Percentiles rank a stretch among this genome's conserved stretches.
These are phyloP conservation scores for Colletotrichum plurivorum DNA, from an alignment of 2,329 filamentous ascomycete species.

Conservation along the genomic window DNA sequence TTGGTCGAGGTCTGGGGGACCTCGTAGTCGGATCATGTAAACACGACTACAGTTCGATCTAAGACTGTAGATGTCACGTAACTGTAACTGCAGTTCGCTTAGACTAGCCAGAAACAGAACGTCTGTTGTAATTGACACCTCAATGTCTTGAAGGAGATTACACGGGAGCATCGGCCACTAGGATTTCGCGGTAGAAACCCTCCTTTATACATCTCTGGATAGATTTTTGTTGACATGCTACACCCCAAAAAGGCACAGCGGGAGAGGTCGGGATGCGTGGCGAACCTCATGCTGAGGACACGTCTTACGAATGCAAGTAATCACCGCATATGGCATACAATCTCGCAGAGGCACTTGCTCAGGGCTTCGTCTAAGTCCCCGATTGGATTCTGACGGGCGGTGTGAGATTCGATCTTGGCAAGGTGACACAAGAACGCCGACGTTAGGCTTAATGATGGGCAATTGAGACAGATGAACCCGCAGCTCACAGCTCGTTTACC, in stretches of 20 bases:
- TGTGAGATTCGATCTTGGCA: background rate
- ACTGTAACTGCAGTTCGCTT: too few relatives aligned
- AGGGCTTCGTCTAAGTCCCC: background rate
- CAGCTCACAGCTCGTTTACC: background rate
- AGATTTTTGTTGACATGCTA: too few relatives aligned
- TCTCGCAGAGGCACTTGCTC: background rate
- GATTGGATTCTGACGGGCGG: background rate
- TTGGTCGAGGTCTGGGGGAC: too few relatives aligned
- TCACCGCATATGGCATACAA: background rate
- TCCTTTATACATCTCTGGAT: too few relatives aligned
- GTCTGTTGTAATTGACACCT: too few relatives aligned
- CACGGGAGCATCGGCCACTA: too few relatives aligned
- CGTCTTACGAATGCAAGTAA: background rate
- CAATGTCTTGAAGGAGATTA: too few relatives aligned
- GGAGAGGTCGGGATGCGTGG: background rate
- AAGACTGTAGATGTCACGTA: too few relatives aligned
- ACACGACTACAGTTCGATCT: too few relatives aligned
- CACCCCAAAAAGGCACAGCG: background rate
- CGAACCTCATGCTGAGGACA: background rate
- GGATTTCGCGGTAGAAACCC: too few relatives aligned
- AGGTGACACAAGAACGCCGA: background rate
- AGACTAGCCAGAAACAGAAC: too few relatives aligned
- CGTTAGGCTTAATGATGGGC: background rate
- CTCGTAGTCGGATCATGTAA: too few relatives aligned
- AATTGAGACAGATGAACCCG: background rate